These are phyloP conservation scores for Houttuynia cordata DNA, from an alignment of 164 flowering plant species.

Conservation along the genomic window DNA sequence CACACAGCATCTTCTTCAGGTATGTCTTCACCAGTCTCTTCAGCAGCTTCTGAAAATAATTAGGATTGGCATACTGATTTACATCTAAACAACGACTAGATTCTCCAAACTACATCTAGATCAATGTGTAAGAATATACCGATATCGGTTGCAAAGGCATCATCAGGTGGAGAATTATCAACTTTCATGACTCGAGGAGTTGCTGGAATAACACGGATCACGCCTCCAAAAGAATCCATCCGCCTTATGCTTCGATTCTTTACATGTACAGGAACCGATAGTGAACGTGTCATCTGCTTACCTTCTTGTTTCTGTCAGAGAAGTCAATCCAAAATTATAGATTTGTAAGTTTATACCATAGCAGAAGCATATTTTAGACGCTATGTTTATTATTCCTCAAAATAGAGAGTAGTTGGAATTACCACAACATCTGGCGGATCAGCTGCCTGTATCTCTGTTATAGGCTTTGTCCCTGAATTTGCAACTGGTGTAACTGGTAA, in stretches of 20 bases:
- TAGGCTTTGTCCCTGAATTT: slow-evolving; percentile 17
- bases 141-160: slow-evolving; percentile 20
- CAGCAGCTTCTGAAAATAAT: slow-evolving; percentile 22
- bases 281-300: slow-evolving; percentile 45
- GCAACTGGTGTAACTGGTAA: slow-evolving; percentile 45
- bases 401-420: slow-evolving; percentile 9
- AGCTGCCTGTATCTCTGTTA: slow-evolving; percentile 17
- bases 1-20: slow-evolving; percentile 86
- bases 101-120: neutral
- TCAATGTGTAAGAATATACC: slow-evolving; percentile 17
- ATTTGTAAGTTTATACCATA: neutral
- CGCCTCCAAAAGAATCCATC: slow-evolving; percentile 39
- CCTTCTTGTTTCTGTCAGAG: slow-evolving; percentile 33
- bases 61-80: neutral
- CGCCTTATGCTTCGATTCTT: slow-evolving; percentile 42
- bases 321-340: neutral
- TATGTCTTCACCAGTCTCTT: slow-evolving; percentile 55
- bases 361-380: neutral
- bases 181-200: slow-evolving; percentile 32
- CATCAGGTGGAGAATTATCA: slow-evolving; percentile 26
- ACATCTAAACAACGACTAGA: neutral
- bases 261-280: slow-evolving; percentile 63
- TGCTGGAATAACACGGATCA: slow-evolving; percentile 53
- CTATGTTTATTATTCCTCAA: neutral
- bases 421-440: slow-evolving; percentile 15